phyloP scores from a whole-genome alignment of 106 monocot species.

The Dioscorea zingiberensis region DNA sequence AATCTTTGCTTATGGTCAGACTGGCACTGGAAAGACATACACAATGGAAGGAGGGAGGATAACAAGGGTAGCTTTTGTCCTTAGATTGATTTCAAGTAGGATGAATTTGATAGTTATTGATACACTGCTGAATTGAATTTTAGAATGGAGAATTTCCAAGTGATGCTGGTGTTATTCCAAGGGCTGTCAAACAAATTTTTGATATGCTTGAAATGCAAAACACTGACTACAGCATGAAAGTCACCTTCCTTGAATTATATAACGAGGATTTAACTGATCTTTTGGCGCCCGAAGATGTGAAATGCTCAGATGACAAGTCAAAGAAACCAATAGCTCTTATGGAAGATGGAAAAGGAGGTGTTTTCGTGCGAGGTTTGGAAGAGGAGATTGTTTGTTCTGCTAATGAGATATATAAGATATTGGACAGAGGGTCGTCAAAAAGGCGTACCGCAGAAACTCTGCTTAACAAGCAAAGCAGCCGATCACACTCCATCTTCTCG shows the following conservation, averaged over 20 bases:
- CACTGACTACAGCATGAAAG: slow-evolving; percentile 68
- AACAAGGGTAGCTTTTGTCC: slow-evolving; percentile 22
- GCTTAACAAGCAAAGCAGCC: slow-evolving; percentile 91
- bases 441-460: slow-evolving; percentile 82
- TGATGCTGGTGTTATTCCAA: slow-evolving; percentile 65
- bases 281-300: slow-evolving; percentile 48
- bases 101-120: background rate
- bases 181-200: slow-evolving; percentile 50
- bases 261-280: slow-evolving; percentile 72
- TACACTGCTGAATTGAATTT: background rate
- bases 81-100: background rate
- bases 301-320: slow-evolving; percentile 57
- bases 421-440: slow-evolving; percentile 75
- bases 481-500: slow-evolving; percentile 90
- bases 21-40: slow-evolving; percentile 63
- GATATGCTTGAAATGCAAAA: slow-evolving; percentile 45
- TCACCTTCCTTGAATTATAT: slow-evolving; percentile 66
- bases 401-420: slow-evolving; percentile 73
- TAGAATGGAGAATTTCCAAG: slow-evolving; percentile 52
- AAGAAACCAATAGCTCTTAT: slow-evolving; percentile 87
- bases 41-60: slow-evolving; percentile 69
- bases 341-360: slow-evolving; percentile 96
- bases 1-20: slow-evolving; percentile 70
- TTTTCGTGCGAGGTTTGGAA: slow-evolving; percentile 80
- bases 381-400: slow-evolving; percentile 85